Evolutionary conservation across 257 asterid genomes (phyloP).

Genomic region (Forsythia suspensa): DNA sequence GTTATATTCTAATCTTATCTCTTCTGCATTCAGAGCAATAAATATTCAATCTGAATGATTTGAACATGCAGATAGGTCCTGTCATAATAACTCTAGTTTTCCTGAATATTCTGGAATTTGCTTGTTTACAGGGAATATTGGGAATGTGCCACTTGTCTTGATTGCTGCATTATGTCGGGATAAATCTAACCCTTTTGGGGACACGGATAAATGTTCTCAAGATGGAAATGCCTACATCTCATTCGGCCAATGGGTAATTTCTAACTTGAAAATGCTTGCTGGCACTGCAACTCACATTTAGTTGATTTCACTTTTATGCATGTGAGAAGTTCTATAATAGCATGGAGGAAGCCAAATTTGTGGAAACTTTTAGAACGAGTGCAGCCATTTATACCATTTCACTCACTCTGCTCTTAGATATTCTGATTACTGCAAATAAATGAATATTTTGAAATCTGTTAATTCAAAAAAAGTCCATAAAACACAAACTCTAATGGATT

Average conservation of each 20-base stretch:
- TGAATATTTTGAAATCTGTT: background rate
- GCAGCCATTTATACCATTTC: slow-evolving; percentile 13
- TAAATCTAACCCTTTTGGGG: slow-evolving; percentile 90
- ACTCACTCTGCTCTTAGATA: background rate
- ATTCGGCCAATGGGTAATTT: slow-evolving; percentile 96
- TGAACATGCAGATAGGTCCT: background rate
- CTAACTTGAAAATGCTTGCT: slow-evolving; percentile 17
- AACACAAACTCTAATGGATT: slow-evolving; percentile 2
- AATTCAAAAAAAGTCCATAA: background rate
- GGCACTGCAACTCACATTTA: slow-evolving; percentile 5
- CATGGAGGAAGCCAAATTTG: slow-evolving; percentile 6
- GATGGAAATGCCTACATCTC: slow-evolving; percentile 99
- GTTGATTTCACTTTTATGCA: background rate
- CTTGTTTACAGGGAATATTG: slow-evolving; percentile 77
- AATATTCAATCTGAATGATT: slow-evolving; percentile 8
- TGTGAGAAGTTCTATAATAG: background rate
- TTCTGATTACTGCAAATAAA: background rate
- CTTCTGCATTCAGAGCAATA: background rate
- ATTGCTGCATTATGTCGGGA: slow-evolving; percentile 94
- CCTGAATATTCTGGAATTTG: slow-evolving; percentile 17
- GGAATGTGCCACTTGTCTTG: slow-evolving; percentile 96
- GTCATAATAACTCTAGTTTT: background rate
- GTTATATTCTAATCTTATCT: background rate
- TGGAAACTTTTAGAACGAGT: slow-evolving; percentile 15
- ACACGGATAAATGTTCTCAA: slow-evolving; percentile 63